Base-by-base conservation (phyloP, 106 monocot genomes). In the Acorus calamus region DNA sequence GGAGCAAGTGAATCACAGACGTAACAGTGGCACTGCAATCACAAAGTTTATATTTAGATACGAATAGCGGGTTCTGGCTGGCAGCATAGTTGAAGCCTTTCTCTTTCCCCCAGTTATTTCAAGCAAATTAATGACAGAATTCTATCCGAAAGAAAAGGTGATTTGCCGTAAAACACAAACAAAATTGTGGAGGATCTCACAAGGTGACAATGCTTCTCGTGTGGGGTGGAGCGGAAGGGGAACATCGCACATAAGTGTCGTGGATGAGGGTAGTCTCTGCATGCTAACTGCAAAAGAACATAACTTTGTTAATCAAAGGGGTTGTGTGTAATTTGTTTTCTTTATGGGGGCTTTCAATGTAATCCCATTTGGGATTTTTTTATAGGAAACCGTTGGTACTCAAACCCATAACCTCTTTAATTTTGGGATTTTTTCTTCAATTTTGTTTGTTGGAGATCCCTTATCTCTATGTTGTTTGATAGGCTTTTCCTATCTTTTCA, bases 1-100 rank as follows among this genome's bases (percentile, higher is more conserved):
- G 94, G 94, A 8, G 89, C 89, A 41, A 64, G 86, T 57, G 64
- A 66, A 50, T 94, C 89, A 57, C 94, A 94, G 4, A 94, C 94
- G 70, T 82, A 94, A 69, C 89, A 94, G 66, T 94, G 84, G 69
- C 94, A 94, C 94, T 94, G 89, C 75, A 79, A 58, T 77, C 12
- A 56, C 7, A 43, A 44, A 57, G 28, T 28, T 28, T 28, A 28
- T 28, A 28, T 28, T 28, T 28, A 28, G 28, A 28, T 28, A 28
- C 28, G 28, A 28, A 28, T 0, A 28, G 28, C 28, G 28, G 28
- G 28, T 28, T 28, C 28, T 28, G 28, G 28, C 28, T 28, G 28
- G 28, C 28, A 57, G 14, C 12, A 61, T 53, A 57, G 57, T 54
- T 55, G 47, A 3, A 57, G 45, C 42, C 14, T 11, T 45, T 3